These are phyloP conservation scores for Uronychia setigera DNA, from an alignment of 73 alveolate species.

Conservation along the genomic window DNA sequence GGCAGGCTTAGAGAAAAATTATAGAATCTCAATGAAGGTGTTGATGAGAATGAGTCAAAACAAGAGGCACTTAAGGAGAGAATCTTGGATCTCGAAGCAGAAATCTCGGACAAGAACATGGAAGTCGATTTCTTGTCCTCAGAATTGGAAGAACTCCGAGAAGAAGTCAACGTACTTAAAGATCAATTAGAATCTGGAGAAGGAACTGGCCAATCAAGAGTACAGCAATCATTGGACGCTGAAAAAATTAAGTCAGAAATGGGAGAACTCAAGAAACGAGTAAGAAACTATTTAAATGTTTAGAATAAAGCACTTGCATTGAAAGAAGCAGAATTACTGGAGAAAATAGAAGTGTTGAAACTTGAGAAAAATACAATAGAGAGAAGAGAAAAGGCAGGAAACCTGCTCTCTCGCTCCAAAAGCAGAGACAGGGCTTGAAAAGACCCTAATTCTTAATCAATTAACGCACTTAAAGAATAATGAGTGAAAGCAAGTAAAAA, in stretches of 20 bases:
- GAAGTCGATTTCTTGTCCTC: slow-evolving; percentile 4
- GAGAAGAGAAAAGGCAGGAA: no score
- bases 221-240: background rate
- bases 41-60: background rate
- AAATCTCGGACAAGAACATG: background rate
- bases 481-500: no score
- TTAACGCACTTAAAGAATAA: no score
- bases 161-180: background rate
- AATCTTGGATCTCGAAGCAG: slow-evolving; percentile 1
- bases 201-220: background rate
- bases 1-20: background rate
- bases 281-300: no score
- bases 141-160: background rate
- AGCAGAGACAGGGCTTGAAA: no score
- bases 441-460: no score
- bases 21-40: background rate
- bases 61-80: background rate
- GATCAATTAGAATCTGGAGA: background rate
- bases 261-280: background rate
- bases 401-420: no score
- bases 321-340: no score
- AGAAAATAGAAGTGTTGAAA: no score
- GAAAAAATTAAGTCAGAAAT: background rate
- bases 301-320: no score
- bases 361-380: no score